Conservation (phyloP, 164 flowering plant genomes). For the Annona cherimola region DNA sequence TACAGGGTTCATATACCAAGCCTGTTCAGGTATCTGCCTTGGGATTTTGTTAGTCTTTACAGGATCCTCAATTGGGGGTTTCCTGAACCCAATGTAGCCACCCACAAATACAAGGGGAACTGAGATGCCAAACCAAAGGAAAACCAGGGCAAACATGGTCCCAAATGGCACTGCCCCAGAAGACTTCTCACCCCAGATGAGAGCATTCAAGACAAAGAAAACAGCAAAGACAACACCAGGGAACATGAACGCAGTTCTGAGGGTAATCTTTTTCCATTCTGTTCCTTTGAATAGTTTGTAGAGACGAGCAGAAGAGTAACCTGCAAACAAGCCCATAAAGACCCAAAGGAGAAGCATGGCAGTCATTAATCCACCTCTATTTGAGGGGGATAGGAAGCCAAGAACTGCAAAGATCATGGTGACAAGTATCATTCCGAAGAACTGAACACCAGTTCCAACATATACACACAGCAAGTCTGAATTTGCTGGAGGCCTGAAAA, state of each 20-base stretch:
- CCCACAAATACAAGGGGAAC: slow-evolving; percentile 89
- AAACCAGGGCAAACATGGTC: slow-evolving; percentile 80
- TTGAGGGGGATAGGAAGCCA: slow-evolving; percentile 86
- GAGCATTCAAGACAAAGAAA: slow-evolving; percentile 74
- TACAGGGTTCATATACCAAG: slow-evolving; percentile 78
- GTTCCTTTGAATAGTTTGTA: slow-evolving; percentile 89
- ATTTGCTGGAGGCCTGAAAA: slow-evolving; percentile 73
- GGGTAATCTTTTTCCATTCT: slow-evolving; percentile 77
- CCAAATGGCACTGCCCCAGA: slow-evolving; percentile 89
- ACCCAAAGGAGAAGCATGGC: slow-evolving; percentile 89
- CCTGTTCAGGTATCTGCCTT: slow-evolving; percentile 81
- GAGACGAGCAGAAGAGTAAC: slow-evolving; percentile 73
- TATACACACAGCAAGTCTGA: slow-evolving; percentile 78
- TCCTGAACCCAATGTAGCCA: slow-evolving; percentile 74
- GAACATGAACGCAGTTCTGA: slow-evolving; percentile 72
- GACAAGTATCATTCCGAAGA: slow-evolving; percentile 78
- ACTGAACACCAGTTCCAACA: slow-evolving; percentile 90
- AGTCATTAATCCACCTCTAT: slow-evolving; percentile 84
- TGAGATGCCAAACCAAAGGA: slow-evolving; percentile 83
- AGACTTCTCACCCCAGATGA: slow-evolving; percentile 80
- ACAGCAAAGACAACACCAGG: slow-evolving; percentile 56
- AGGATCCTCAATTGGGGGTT: slow-evolving; percentile 74
- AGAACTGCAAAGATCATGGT: slow-evolving; percentile 84
- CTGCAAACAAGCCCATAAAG: slow-evolving; percentile 90
- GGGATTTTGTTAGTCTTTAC: slow-evolving; percentile 89